Evolutionary conservation across 1,284 basidiomycete genomes (phyloP), one percentile per base, ranked within the genome.

Genomic region (Ustilago vetiveriae): DNA sequence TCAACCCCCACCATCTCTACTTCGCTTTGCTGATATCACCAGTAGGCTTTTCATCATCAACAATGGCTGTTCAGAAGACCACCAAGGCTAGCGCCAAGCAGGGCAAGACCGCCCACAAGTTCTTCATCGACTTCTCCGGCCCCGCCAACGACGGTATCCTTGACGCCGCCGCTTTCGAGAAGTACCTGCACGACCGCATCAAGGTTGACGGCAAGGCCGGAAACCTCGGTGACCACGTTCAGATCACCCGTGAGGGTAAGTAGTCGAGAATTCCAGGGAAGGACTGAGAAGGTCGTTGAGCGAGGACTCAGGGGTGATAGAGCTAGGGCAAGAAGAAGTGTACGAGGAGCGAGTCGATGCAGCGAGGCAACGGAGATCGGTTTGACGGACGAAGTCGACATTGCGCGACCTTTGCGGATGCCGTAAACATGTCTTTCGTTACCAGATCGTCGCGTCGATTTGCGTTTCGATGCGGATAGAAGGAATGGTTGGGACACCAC

Each of bases 121-220:
- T 94, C 85, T 86, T 90, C 83, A 88, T 97, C 83, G 93, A 96
- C 88, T 95, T 92, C 87, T 91, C 92, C 49, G 91, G 91, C 81
- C 94, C 94, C 67, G 93, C 92, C 53, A 85, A 87, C 70, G 92
- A 95, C 84, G 89, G 89, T 80, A 91, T 95, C 82, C 93, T 96
- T 81, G 93, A 95, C 81, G 90, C 90, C 68, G 91, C 90, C 63
- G 90, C 90, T 77, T 94, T 92, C 84, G 91, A 92, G 84, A 92
- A 92, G 84, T 96, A 90, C 87, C 87, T 96, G 57, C 92, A 94
- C 83, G 92, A 95, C 86, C 89, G 90, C 76, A 92, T 94, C 83
- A 95, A 94, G 87, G 90, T 94, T 70, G 88, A 86, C 44, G 84
- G 84, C 73, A 85, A 77, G 70, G 83, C 82, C 83, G 4, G 89